These are phyloP conservation scores for Candida tammaniensis DNA, from an alignment of 805 yeast genomes.

Conservation along the genomic window DNA sequence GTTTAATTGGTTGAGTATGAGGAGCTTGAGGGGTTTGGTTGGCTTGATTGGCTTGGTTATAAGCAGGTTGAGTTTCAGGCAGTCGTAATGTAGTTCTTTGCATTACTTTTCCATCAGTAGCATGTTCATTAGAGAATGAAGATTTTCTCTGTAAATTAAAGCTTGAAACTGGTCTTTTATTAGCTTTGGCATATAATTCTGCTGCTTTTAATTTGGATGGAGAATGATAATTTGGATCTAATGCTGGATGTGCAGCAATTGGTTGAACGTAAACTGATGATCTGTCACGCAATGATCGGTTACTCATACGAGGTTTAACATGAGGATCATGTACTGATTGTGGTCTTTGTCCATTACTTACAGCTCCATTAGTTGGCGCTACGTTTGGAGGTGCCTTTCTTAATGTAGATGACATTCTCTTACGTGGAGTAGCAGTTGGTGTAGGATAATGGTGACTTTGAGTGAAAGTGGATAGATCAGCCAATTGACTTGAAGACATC, in stretches of 20 bases:
- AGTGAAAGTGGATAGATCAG: conserved; percentile 16
- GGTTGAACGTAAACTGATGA: conserved; percentile 29
- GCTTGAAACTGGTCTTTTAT: conserved; percentile 36
- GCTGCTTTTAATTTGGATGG: conserved; percentile 47
- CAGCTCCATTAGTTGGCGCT: neutral
- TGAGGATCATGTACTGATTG: conserved; percentile 19
- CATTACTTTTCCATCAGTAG: conserved; percentile 5
- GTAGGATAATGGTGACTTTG: conserved; percentile 14
- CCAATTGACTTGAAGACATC: conserved; percentile 41
- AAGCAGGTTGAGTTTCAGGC: conserved; percentile 3
- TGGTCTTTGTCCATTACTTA: conserved; percentile 31
- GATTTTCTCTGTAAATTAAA: conserved; percentile 24
- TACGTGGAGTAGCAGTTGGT: conserved; percentile 8
- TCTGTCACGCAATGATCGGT: conserved; percentile 26
- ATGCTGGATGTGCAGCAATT: conserved; percentile 38
- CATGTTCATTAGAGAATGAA: conserved; percentile 12
- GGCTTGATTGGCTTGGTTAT: conserved; percentile 1
- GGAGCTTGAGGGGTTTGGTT: conserved; percentile 6
- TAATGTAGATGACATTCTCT: conserved; percentile 26
- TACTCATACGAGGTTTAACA: conserved; percentile 23
- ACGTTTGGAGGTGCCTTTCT: conserved; percentile 21
- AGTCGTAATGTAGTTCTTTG: conserved; percentile 13
- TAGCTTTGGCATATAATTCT: conserved; percentile 52
- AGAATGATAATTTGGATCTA: conserved; percentile 34
- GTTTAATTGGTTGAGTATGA: conserved; percentile 3